These are phyloP conservation scores for Lichenothelia convexa DNA, from an alignment of 495 filamentous ascomycete species.

Conservation along the genomic window DNA sequence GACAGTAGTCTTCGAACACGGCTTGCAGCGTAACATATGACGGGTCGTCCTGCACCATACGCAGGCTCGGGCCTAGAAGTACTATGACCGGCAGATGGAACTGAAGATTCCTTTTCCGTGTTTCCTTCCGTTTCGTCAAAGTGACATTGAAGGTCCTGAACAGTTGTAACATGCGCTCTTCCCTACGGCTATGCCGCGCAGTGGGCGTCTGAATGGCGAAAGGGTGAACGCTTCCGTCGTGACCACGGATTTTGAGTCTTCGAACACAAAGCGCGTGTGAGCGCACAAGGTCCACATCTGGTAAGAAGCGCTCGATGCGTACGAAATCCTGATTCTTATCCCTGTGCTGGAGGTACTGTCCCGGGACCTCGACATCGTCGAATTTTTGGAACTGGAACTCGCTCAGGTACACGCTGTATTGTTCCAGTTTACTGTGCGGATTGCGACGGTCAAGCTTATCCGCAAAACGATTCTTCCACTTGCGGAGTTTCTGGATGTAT, in stretches of 20 bases:
- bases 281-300: slow-evolving; percentile 79
- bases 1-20: slow-evolving; percentile 88
- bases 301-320: slow-evolving; percentile 87
- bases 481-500: slow-evolving; percentile 91
- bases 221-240: slow-evolving; percentile 85
- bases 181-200: slow-evolving; percentile 72
- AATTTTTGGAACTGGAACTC: slow-evolving; percentile 96
- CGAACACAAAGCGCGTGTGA: slow-evolving; percentile 71
- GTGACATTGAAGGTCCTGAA: slow-evolving; percentile 94
- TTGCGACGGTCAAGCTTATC: slow-evolving; percentile 85
- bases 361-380: slow-evolving; percentile 94
- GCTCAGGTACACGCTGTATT: slow-evolving; percentile 71
- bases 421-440: slow-evolving; percentile 51
- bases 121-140: slow-evolving; percentile 81
- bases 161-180: slow-evolving; percentile 89
- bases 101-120: slow-evolving; percentile 75
- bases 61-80: slow-evolving; percentile 78
- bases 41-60: slow-evolving; percentile 84
- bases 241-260: slow-evolving; percentile 86
- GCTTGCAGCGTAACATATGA: slow-evolving; percentile 89
- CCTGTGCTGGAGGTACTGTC: slow-evolving; percentile 88
- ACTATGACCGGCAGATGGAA: slow-evolving; percentile 94
- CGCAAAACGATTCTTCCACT: slow-evolving; percentile 95
- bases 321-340: slow-evolving; percentile 98
- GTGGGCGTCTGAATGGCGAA: slow-evolving; percentile 95